Base-by-base conservation (phyloP, 2,329 filamentous ascomycete genomes). In the Pyrenochaeta sp. region DNA sequence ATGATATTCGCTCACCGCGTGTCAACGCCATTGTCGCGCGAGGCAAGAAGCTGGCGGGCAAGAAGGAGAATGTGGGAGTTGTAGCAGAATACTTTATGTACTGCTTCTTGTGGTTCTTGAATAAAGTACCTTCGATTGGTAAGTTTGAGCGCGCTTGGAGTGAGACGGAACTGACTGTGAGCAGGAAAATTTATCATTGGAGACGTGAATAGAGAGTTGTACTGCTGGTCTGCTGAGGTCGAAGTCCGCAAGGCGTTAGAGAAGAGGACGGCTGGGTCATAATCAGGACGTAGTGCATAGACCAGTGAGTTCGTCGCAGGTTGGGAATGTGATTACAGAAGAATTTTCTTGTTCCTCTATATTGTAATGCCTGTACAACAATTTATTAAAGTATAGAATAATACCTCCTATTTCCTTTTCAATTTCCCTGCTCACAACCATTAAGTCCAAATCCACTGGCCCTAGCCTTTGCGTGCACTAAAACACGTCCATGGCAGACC, bases 51-150 rank as follows among this genome's bases (percentile, higher is more conserved):
- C 29, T 63, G 3, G 34, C 51, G 2, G 39, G 47, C 4, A 21
- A 22, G 6, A 65, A 64, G 27, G 42, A 38, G 2, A 48, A 56
- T 29, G 42, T 55, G 4, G 51, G 53, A 7, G 13, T 58, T 26
- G 29, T 61, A 3, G 30, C 37, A 21, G 60, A 63, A 40, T 59
- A 56, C 34, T 41, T 53, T 4, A 52, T 54, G 42, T 63, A 54
- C 30, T 40, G 44, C 15, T 58, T 63, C 27, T 29, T 63, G 13
- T 61, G 60, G 57, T 11, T 54, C 7, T 17, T 62, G 32, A 50
- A 27, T 9, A 45, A 37, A 17, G 41, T 51, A 20, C 55, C 56
- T 6, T 15, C 35, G 7, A 39, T 60, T 18, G 57, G 58, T 58
- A 40, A 44, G 58, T 54, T 7, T 20, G 5, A 31, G 30, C 3